Base-by-base conservation (phyloP, 306 rosid genomes). In the Cucumis hystrix region DNA sequence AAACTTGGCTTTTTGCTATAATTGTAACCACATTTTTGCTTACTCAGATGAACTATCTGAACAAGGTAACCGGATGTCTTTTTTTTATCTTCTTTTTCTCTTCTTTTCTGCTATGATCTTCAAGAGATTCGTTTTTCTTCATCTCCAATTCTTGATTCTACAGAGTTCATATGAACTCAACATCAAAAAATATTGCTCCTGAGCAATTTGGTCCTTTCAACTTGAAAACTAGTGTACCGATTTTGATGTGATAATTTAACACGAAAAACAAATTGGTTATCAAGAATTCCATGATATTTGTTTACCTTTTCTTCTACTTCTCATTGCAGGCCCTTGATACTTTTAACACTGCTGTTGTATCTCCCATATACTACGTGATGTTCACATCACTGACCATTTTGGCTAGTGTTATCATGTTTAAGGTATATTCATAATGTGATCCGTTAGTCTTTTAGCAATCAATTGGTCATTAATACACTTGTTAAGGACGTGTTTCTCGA, bases 341-440 rank as follows among this genome's bases (percentile, higher is more conserved):
- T 71, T 95, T 95, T 65, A 92, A 95, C 81, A 95, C 98, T 1
- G 97, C 98, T 18, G 99, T 95, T 87, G 97, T 95, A 43, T 95
- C 99, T 83, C 99, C 99, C 56, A 92, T 95, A 77, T 95, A 95
- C 83, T 95, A 95, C 81, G 92, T 87, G 45, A 95, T 95, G 99
- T 95, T 95, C 90, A 95, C 99, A 54, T 83, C 99, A 23, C 82
- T 95, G 45, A 95, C 99, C 83, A 95, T 95, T 76, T 79, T 95
- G 89, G 99, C 99, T 13, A 95, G 99, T 75, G 86, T 95, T 78
- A 95, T 95, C 84, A 95, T 95, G 99, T 95, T 92, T 82, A 95
- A 95, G 99, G 99, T 95, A 86, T 40, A 23, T 55, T 80, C 56
- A 21, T 81, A 49, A 25, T 14, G 7, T 23, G 69, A 35, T 16